Evolutionary conservation across 2,329 filamentous ascomycete genomes (phyloP).

Genomic region (Penicillium sp.): DNA sequence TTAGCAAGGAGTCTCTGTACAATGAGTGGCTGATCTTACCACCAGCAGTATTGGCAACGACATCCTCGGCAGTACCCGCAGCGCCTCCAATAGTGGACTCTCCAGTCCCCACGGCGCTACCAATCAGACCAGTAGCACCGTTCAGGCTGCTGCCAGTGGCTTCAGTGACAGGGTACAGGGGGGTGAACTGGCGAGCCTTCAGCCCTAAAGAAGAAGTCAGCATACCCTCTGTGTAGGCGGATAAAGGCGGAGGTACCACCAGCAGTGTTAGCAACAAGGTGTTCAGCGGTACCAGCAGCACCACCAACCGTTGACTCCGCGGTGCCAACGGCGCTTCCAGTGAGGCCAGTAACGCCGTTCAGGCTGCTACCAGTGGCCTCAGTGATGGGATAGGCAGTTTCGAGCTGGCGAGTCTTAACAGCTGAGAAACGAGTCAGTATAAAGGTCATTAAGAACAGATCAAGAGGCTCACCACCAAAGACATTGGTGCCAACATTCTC

Average conservation of each 20-base stretch:
- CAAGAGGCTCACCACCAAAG: neutral
- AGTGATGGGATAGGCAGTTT: slow-evolving; percentile 1
- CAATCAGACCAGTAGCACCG: neutral
- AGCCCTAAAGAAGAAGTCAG: neutral
- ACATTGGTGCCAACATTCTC: slow-evolving; percentile 6
- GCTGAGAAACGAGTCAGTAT: neutral
- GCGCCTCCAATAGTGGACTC: no score
- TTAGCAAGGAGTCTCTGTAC: neutral
- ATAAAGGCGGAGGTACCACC: neutral
- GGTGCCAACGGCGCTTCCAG: slow-evolving; percentile 12
- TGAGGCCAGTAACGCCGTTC: slow-evolving; percentile 14
- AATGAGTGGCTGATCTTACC: neutral
- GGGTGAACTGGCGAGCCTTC: neutral
- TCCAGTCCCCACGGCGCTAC: no score
- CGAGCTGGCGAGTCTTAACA: neutral
- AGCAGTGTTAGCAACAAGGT: slow-evolving; percentile 1
- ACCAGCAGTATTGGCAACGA: no score
- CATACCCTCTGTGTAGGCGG: neutral
- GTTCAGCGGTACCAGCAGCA: neutral
- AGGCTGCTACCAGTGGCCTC: slow-evolving; percentile 11
- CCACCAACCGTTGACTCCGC: slow-evolving; percentile 10
- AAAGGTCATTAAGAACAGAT: no score
- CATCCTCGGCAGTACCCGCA: no score
- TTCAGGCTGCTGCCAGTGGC: slow-evolving; percentile 1
- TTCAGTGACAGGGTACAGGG: neutral